Percentiles rank a stretch among this genome's conserved stretches.
These are phyloP conservation scores for Colletotrichum chrysophilum DNA, from an alignment of 2,329 filamentous ascomycete species.

Conservation along the genomic window DNA sequence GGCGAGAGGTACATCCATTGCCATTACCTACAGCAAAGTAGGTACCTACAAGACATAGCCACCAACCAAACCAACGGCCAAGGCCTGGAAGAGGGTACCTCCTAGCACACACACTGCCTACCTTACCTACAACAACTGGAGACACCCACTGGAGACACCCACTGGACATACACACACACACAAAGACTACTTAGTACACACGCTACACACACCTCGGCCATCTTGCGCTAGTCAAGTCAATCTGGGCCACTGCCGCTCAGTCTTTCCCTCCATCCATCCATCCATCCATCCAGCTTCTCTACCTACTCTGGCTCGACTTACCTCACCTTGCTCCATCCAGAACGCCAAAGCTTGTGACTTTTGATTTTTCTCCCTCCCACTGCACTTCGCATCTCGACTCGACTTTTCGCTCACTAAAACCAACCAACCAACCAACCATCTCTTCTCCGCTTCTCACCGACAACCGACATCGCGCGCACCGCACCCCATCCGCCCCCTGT, in stretches of 20 bases:
- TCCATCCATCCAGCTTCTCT: neutral
- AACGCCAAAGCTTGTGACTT: conserved; percentile 4
- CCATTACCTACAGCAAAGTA: neutral
- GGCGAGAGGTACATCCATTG: neutral
- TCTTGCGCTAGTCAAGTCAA: conserved; percentile 21
- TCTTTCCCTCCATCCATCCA: neutral
- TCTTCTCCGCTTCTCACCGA: neutral
- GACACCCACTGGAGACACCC: neutral
- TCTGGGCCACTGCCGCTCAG: neutral
- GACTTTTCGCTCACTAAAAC: conserved; percentile 1
- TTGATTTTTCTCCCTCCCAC: neutral
- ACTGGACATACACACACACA: neutral
- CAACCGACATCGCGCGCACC: neutral
- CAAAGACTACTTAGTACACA: neutral
- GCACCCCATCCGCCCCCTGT: neutral
- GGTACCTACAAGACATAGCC: neutral
- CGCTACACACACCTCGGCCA: neutral
- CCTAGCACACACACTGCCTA: neutral
- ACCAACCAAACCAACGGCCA: conserved; percentile 7
- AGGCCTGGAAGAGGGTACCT: neutral
- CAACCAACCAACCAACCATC: neutral
- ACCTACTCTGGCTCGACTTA: neutral
- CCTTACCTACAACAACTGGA: neutral
- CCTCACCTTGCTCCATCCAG: neutral
- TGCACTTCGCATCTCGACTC: neutral